These are phyloP conservation scores for Penicillium sp. DNA, from an alignment of 2,329 filamentous ascomycete species.

Conservation along the genomic window DNA sequence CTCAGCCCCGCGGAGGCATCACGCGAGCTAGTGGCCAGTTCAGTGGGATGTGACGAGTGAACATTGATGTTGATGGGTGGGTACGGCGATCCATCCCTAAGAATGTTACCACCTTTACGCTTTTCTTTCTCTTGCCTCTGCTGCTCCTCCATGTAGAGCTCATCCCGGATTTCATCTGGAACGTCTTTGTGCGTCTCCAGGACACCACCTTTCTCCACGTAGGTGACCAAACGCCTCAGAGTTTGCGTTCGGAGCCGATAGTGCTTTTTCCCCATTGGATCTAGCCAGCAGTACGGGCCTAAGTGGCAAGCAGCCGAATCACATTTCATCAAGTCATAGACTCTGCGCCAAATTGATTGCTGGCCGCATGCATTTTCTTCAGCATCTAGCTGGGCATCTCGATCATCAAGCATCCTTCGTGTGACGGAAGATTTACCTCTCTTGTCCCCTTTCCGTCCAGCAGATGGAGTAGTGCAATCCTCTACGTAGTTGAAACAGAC, in stretches of 20 bases:
- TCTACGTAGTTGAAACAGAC: neutral
- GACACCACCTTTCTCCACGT: conserved; percentile 13
- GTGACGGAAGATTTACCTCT: neutral
- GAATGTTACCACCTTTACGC: conserved; percentile 2
- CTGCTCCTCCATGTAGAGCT: conserved; percentile 15
- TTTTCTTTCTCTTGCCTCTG: conserved; percentile 13
- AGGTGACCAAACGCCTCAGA: conserved; percentile 14
- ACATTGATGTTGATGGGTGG: conserved; percentile 14
- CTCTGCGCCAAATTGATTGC: conserved; percentile 4
- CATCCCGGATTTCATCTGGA: conserved; percentile 12
- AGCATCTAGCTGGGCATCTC: neutral
- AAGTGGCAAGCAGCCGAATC: conserved; percentile 6
- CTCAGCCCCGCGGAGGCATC: neutral
- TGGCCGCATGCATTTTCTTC: conserved; percentile 3
- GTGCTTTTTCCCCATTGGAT: conserved; percentile 14
- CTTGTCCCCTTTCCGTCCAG: neutral
- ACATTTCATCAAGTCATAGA: conserved; percentile 9
- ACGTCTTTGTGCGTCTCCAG: conserved; percentile 14
- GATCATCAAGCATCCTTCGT: neutral
- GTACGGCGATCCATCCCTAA: neutral
- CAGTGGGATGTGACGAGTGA: conserved; percentile 3
- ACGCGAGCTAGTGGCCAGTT: neutral
- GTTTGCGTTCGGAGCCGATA: conserved; percentile 9
- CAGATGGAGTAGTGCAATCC: neutral
- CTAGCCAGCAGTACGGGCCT: conserved; percentile 12